Base-by-base conservation (phyloP, 176 grass and related monocot species). In the Neostapfia colusana region DNA sequence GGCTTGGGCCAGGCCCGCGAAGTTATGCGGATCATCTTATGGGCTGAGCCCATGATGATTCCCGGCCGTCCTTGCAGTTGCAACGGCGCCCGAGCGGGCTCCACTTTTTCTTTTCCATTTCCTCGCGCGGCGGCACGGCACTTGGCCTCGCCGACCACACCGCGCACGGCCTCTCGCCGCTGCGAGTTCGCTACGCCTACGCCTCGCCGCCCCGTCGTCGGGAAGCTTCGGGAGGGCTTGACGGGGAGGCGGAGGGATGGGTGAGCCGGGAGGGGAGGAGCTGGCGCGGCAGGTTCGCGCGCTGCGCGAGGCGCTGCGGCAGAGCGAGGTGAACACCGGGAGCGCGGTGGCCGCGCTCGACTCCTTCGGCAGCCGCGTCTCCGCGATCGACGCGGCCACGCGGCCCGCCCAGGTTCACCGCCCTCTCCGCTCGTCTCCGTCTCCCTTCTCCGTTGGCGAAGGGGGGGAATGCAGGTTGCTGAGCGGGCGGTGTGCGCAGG, bases 321-420 rank as follows among this genome's bases (percentile, higher is more conserved):
- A 83, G 73, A 97, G 90, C 74, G 75, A 81, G 39, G 69, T 23
- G 73, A 79, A 85, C 81, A 85, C 88, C 6, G 78, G 79, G 13
- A 18, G 78, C 81, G 72, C 73, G 88, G 93, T 87, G 26, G 43
- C 77, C 62, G 84, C 82, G 45, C 85, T 97, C 54, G 93, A 74
- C 13, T 91, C 88, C 66, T 87, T 91, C 82, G 74, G 89, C 61
- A 78, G 81, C 60, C 88, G 88, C 85, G 81, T 93, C 61, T 78
- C 90, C 59, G 83, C 84, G 28, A 79, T 97, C 78, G 90, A 97
- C 18, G 88, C 88, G 20, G 67, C 66, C 57, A 78, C 91, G 83
- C 90, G 90, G 39, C 90, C 90, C 70, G 79, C 57, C 14, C 93
- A 97, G 90, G 90, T 97, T 5, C 44, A 18, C 23, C 40, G 5